A percentile compares a stretch with the other conserved stretches of the same genome.
Evolutionary conservation across 805 yeast species (phyloP).

Genomic region (Lipomyces spencermartinsiae): DNA sequence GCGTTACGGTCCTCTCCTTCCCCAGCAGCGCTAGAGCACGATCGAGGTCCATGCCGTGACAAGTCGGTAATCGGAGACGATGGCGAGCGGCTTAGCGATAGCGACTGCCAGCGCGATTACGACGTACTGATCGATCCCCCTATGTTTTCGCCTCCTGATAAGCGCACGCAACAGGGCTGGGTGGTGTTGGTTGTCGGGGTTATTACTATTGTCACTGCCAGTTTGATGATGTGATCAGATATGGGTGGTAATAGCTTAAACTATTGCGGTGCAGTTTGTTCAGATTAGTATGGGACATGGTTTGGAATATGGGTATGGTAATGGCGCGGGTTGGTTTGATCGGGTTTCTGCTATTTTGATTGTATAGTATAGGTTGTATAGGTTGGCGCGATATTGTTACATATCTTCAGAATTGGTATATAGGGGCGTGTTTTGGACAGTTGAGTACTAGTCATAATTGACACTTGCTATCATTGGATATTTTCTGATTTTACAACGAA

Average conservation of each 20-base stretch:
- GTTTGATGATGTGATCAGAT: constrained; percentile 38
- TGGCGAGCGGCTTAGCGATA: neutral
- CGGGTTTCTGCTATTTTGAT: neutral
- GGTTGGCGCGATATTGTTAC: neutral
- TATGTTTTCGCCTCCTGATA: constrained; percentile 36
- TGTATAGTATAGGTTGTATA: neutral
- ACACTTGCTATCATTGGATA: too few species aligned
- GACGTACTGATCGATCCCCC: constrained; percentile 32
- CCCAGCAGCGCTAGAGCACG: neutral
- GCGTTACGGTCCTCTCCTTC: neutral
- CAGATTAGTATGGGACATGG: neutral
- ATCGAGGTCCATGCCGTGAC: neutral
- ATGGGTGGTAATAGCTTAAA: neutral
- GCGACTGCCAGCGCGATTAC: constrained; percentile 5
- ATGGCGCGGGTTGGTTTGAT: neutral
- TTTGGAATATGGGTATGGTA: neutral
- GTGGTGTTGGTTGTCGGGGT: constrained; percentile 34
- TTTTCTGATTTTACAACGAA: too few species aligned
- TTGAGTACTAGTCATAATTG: neutral
- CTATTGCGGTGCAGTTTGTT: neutral
- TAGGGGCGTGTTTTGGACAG: neutral
- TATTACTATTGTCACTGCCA: constrained; percentile 32
- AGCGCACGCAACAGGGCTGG: constrained; percentile 31
- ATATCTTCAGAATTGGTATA: too few species aligned
- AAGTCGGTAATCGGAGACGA: neutral